These are phyloP conservation scores for Podaxis carcinomalis DNA, from an alignment of 768 basidiomycete species.

Conservation along the genomic window DNA sequence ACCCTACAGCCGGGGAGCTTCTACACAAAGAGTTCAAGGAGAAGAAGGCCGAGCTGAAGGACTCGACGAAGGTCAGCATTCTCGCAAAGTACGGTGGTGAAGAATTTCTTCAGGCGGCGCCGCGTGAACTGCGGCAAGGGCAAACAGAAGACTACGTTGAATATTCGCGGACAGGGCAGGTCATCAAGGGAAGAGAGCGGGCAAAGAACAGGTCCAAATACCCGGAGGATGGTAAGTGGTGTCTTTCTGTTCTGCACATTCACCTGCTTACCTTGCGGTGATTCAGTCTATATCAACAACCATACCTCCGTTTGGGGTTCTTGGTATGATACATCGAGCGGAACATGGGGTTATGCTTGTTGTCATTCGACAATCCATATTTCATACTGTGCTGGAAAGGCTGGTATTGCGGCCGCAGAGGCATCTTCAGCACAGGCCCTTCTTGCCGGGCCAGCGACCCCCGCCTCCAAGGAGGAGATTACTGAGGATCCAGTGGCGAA, in stretches of 20 bases:
- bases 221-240: constrained; percentile 83
- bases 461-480: constrained; percentile 18
- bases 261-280: constrained; percentile 10
- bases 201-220: constrained; percentile 90
- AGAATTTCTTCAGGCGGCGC: constrained; percentile 84
- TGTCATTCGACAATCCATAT: constrained; percentile 85
- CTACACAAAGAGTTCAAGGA: constrained; percentile 87
- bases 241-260: not conserved
- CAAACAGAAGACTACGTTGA: constrained; percentile 98
- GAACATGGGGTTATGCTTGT: constrained; percentile 91
- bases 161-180: constrained; percentile 87
- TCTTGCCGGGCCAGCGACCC: constrained; percentile 39
- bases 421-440: constrained; percentile 75
- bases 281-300: constrained; percentile 81
- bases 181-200: constrained; percentile 88
- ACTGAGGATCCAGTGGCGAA: constrained; percentile 29
- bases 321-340: constrained; percentile 71
- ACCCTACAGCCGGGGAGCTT: constrained; percentile 93
- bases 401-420: constrained; percentile 72
- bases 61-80: constrained; percentile 84
- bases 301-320: constrained; percentile 98
- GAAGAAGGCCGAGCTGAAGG: constrained; percentile 90
- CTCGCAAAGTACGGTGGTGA: constrained; percentile 93
- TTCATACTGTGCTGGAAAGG: constrained; percentile 89
- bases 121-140: constrained; percentile 88